phyloP scores from a whole-genome alignment of 2,329 filamentous ascomycete genomes.

The Penicillium occitanis region DNA sequence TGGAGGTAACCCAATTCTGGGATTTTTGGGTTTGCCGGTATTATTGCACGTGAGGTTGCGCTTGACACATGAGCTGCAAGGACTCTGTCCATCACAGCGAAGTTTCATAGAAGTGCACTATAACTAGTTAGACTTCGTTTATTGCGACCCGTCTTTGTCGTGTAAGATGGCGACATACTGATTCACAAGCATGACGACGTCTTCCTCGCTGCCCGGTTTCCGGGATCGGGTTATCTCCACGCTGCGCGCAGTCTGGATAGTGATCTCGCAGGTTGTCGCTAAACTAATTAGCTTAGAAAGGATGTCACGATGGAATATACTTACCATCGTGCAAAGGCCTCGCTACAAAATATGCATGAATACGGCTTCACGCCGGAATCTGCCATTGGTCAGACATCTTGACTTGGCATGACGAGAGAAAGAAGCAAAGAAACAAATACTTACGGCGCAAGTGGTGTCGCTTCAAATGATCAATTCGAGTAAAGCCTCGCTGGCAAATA shows the following conservation, averaged over 20 bases:
- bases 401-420: conserved; percentile 15
- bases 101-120: conserved; percentile 51
- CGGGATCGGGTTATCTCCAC: conserved; percentile 46
- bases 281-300: background rate
- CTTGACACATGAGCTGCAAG: conserved; percentile 47
- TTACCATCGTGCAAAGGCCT: conserved; percentile 48
- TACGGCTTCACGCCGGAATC: conserved; percentile 52
- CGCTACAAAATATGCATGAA: conserved; percentile 47
- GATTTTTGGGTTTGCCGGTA: conserved; percentile 27
- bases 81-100: conserved; percentile 47
- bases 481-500: conserved; percentile 48
- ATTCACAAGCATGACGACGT: conserved; percentile 50
- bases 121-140: background rate
- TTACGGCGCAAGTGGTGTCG: conserved; percentile 49
- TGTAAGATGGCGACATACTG: conserved; percentile 32
- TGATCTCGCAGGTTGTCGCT: conserved; percentile 51
- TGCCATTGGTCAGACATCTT: conserved; percentile 24
- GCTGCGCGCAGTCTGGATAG: conserved; percentile 44
- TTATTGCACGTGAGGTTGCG: conserved; percentile 44
- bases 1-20: conserved; percentile 24
- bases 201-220: conserved; percentile 48
- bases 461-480: conserved; percentile 51
- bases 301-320: conserved; percentile 19
- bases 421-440: conserved; percentile 23
- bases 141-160: background rate